Evolutionary conservation across 345 rosid genomes (phyloP).

Genomic region (Rhizophora mangle): DNA sequence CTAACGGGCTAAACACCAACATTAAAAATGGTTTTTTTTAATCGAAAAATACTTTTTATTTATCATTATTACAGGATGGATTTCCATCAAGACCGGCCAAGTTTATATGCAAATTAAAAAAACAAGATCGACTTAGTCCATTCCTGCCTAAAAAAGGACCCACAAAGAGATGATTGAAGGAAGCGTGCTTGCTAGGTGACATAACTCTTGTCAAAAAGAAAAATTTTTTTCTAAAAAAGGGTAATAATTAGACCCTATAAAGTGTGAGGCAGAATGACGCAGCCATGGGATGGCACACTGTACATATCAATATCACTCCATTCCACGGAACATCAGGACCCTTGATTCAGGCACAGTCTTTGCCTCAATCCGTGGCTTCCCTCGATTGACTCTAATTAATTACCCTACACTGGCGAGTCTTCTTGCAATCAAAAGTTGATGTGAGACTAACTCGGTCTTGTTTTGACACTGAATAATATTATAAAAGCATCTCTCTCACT

Average conservation of each 20-base stretch:
- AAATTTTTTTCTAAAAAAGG: neutral
- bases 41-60: too few relatives aligned
- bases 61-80: too few relatives aligned
- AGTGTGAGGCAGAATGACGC: neutral
- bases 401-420: neutral
- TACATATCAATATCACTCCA: neutral
- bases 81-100: too few relatives aligned
- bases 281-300: neutral
- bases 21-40: too few relatives aligned
- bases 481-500: neutral
- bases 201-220: neutral
- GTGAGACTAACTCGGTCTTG: too few relatives aligned
- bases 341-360: constrained; percentile 6
- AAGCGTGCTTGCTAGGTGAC: too few relatives aligned
- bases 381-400: neutral
- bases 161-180: too few relatives aligned
- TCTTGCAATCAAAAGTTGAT: too few relatives aligned
- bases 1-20: too few relatives aligned
- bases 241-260: neutral
- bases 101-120: too few relatives aligned
- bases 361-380: constrained; percentile 2
- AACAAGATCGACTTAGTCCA: too few relatives aligned
- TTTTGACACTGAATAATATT: neutral
- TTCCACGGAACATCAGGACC: constrained; percentile 1
- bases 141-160: too few relatives aligned